Conservation (phyloP, 441 rosid species). For the Codiaeum variegatum region DNA sequence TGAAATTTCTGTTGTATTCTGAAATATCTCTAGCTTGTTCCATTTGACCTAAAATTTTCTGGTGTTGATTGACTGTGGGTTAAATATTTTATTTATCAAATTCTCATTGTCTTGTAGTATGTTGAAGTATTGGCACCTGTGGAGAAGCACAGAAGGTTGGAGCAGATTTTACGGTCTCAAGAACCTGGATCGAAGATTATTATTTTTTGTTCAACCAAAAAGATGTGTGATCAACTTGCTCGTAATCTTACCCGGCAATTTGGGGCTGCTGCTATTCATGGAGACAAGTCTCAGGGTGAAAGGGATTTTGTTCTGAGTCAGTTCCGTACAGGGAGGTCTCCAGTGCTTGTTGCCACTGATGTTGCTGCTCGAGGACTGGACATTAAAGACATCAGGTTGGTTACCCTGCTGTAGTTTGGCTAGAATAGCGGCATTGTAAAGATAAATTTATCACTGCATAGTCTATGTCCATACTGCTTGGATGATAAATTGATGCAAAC, state of each 20-base stretch:
- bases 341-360: conserved; percentile 97
- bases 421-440: neutral
- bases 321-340: conserved; percentile 88
- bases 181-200: conserved; percentile 94
- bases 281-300: conserved; percentile 96
- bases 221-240: conserved; percentile 95
- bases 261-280: conserved; percentile 98
- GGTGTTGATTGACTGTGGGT: neutral
- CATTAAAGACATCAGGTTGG: conserved; percentile 91
- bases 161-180: conserved; percentile 87
- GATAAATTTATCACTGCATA: neutral
- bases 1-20: neutral
- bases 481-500: neutral
- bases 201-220: conserved; percentile 92
- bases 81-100: neutral
- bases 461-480: neutral
- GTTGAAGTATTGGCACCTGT: conserved; percentile 72
- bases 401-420: neutral
- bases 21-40: neutral
- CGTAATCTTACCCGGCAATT: conserved; percentile 77
- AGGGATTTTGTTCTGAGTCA: conserved; percentile 84
- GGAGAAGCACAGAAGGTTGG: conserved; percentile 91
- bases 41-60: neutral
- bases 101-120: conserved; percentile 41
- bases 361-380: conserved; percentile 99